Conservation (phyloP, 768 basidiomycete species). For the Trametes cubensis region DNA sequence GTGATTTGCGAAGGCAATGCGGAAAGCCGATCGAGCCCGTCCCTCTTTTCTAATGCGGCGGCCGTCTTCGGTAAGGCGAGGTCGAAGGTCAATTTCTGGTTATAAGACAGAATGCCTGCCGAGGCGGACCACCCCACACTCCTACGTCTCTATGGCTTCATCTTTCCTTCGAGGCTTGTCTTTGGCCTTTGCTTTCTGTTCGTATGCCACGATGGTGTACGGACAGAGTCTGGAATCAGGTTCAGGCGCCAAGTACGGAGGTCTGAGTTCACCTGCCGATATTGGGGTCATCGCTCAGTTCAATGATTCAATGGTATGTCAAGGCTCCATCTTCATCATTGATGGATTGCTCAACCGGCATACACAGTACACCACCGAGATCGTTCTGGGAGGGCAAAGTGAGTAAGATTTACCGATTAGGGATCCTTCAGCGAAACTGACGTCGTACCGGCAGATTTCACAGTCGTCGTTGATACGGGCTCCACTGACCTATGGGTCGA, state of each 20-base stretch:
- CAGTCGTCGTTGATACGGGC: conserved; percentile 39
- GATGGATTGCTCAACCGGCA: not conserved
- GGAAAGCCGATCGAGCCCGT: too few relatives aligned
- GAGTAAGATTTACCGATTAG: not conserved
- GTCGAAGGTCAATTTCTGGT: not conserved
- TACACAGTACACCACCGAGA: not conserved
- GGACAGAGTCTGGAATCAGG: not conserved
- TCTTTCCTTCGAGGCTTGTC: conserved; percentile 1
- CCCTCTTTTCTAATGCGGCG: too few relatives aligned
- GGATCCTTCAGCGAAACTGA: not conserved
- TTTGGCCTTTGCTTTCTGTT: conserved; percentile 2
- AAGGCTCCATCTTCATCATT: too few relatives aligned
- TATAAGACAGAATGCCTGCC: not conserved
- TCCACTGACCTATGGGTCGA: conserved; percentile 39
- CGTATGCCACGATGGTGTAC: not conserved
- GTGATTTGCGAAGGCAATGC: too few relatives aligned
- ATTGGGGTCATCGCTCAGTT: not conserved
- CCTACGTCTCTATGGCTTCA: not conserved
- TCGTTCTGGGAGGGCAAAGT: conserved; percentile 10
- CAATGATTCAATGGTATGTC: not conserved
- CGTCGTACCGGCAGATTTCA: conserved; percentile 26
- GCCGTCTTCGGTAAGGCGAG: not conserved
- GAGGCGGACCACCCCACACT: not conserved
- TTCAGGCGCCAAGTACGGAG: not conserved
- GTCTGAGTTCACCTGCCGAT: not conserved